phyloP scores from a whole-genome alignment of 345 rosid species.

The Salix suchowensis region DNA sequence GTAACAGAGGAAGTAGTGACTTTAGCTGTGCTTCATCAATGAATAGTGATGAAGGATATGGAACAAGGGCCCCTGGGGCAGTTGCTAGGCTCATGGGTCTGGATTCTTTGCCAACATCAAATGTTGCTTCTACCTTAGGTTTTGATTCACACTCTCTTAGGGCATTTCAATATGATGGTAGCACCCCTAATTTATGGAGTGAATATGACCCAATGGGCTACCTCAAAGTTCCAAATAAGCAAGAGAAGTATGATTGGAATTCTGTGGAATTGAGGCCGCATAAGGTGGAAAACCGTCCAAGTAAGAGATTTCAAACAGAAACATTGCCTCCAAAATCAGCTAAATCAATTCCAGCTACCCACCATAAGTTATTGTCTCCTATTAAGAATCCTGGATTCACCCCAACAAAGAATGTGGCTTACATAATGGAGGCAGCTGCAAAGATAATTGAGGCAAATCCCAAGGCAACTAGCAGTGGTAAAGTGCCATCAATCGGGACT shows the following conservation, averaged over 20 bases:
- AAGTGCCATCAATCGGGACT: constrained; percentile 40
- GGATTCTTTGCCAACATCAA: constrained; percentile 69
- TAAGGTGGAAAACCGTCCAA: constrained; percentile 45
- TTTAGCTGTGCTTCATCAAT: constrained; percentile 56
- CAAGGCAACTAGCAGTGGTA: constrained; percentile 31
- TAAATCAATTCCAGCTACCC: constrained; percentile 54
- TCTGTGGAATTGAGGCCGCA: constrained; percentile 32
- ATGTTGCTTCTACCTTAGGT: constrained; percentile 30
- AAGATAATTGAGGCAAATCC: constrained; percentile 78
- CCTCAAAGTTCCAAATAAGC: constrained; percentile 28
- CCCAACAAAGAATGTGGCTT: constrained; percentile 46
- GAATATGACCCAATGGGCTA: constrained; percentile 39
- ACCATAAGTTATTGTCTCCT: constrained; percentile 76
- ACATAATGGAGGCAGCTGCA: constrained; percentile 76
- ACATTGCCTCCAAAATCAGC: constrained; percentile 68
- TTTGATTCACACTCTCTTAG: constrained; percentile 28
- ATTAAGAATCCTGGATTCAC: constrained; percentile 55
- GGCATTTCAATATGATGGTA: constrained; percentile 28
- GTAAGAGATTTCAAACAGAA: constrained; percentile 79
- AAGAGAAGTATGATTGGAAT: constrained; percentile 33
- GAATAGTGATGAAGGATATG: constrained; percentile 63
- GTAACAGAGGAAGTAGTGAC: constrained; percentile 45
- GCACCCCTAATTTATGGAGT: constrained; percentile 31
- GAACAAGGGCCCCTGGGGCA: constrained; percentile 69
- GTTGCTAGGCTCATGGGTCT: constrained; percentile 97